phyloP scores from a whole-genome alignment of 1,284 basidiomycete genomes.

The Naganishia cerealis region DNA sequence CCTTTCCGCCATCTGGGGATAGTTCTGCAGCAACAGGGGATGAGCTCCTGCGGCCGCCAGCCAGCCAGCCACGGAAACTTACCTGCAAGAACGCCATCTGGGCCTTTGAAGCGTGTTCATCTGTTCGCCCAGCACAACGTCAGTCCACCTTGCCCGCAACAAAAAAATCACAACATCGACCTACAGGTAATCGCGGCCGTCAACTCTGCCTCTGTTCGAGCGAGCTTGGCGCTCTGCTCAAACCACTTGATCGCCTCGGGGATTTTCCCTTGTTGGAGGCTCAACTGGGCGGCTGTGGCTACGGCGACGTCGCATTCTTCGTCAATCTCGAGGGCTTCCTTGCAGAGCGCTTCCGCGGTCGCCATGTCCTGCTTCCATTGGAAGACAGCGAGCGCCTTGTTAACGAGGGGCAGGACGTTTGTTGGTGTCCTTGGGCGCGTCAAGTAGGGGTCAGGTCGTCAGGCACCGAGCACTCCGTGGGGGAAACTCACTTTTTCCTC shows the following conservation, averaged over 20 bases:
- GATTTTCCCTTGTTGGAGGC: conserved; percentile 86
- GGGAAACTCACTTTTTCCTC: conserved; percentile 63
- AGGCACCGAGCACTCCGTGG: neutral
- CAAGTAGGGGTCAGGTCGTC: conserved; percentile 1
- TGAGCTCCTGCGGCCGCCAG: neutral
- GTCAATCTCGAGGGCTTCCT: conserved; percentile 83
- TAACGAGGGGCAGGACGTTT: conserved; percentile 91
- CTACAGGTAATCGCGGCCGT: conserved; percentile 84
- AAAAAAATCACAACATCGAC: conserved; percentile 60
- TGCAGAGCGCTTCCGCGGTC: conserved; percentile 79
- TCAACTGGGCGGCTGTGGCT: conserved; percentile 90
- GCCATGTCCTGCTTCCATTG: conserved; percentile 91
- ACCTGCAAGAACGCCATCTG: conserved; percentile 73
- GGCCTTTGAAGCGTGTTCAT: conserved; percentile 68
- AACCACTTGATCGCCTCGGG: conserved; percentile 86
- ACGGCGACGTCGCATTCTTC: conserved; percentile 95
- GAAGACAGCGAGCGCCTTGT: conserved; percentile 93
- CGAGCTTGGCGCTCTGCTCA: conserved; percentile 76
- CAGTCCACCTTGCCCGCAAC: conserved; percentile 30
- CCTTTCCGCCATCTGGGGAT: conserved; percentile 70
- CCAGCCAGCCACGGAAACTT: conserved; percentile 22
- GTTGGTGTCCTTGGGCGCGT: conserved; percentile 58
- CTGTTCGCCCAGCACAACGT: conserved; percentile 32
- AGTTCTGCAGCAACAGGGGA: conserved; percentile 55
- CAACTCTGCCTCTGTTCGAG: conserved; percentile 87